Conservation (phyloP, 2,329 filamentous ascomycete species). For the Aspergillus viridinutans region DNA sequence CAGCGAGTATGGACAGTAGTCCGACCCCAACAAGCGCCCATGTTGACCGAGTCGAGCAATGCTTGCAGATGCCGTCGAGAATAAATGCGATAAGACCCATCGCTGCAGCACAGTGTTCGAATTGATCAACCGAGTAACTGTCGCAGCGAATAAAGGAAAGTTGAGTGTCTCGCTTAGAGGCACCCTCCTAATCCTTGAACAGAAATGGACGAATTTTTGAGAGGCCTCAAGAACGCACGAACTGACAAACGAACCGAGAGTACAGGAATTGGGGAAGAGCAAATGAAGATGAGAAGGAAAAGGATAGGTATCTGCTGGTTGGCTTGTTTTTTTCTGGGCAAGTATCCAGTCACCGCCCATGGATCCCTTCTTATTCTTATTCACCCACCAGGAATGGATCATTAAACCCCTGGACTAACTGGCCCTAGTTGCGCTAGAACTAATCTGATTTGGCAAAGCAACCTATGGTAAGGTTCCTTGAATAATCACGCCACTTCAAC, state of each 20-base stretch:
- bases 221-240: not conserved
- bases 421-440: not conserved
- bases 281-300: not conserved
- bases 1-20: conserved; percentile 46
- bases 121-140: not conserved
- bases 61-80: conserved; percentile 42
- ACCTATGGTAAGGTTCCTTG: not conserved
- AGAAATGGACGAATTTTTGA: not conserved
- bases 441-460: not conserved
- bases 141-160: not conserved
- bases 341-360: not conserved
- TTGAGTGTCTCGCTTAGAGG: conserved; percentile 8
- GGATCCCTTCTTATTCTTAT: not conserved
- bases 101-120: conserved; percentile 8
- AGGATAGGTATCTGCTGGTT: not conserved
- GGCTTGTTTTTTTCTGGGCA: not conserved
- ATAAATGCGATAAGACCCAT: conserved; percentile 53
- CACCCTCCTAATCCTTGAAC: conserved; percentile 2
- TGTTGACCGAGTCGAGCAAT: conserved; percentile 44
- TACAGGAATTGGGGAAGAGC: not conserved
- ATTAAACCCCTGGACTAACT: not conserved
- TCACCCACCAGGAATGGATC: too few species aligned
- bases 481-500: not conserved
- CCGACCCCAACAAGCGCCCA: conserved; percentile 45
- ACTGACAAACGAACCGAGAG: not conserved